A percentile compares a stretch with the other conserved stretches of the same genome.
Conservation (phyloP, 2,329 filamentous ascomycete species). For the Epichloe bromicola region DNA sequence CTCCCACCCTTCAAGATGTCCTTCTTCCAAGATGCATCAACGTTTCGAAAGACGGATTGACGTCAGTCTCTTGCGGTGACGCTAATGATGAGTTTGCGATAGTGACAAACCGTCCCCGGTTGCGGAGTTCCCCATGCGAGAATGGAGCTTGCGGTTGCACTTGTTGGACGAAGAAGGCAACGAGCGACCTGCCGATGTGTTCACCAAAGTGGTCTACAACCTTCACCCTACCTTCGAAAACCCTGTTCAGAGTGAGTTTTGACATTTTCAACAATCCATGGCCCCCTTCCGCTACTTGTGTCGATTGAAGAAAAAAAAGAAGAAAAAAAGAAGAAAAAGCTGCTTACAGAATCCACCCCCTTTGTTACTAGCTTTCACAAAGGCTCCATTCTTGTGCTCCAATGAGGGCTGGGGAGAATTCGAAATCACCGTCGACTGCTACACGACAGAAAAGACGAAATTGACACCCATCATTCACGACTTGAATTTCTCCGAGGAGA, state of each 20-base stretch:
- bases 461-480: constrained; percentile 65
- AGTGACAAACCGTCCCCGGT: constrained; percentile 70
- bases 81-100: constrained; percentile 10
- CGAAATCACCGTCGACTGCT: constrained; percentile 78
- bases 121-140: constrained; percentile 82
- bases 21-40: neutral
- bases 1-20: neutral
- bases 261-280: neutral
- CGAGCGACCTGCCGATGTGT: constrained; percentile 68
- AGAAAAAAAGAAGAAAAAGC: neutral
- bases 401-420: constrained; percentile 99
- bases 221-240: constrained; percentile 90
- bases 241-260: constrained; percentile 63
- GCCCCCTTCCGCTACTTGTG: neutral
- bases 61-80: neutral
- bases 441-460: constrained; percentile 77
- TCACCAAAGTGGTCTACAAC: constrained; percentile 86
- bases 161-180: constrained; percentile 78
- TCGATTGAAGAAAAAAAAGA: neutral
- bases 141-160: constrained; percentile 80
- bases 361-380: constrained; percentile 51
- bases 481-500: constrained; percentile 72
- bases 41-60: neutral
- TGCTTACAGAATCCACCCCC: neutral
- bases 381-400: constrained; percentile 74